A percentile compares a stretch with the other conserved stretches of the same genome.
These are phyloP conservation scores for Phytopythium mirpurense DNA, from an alignment of 352 stramenopile species.

Conservation along the genomic window DNA sequence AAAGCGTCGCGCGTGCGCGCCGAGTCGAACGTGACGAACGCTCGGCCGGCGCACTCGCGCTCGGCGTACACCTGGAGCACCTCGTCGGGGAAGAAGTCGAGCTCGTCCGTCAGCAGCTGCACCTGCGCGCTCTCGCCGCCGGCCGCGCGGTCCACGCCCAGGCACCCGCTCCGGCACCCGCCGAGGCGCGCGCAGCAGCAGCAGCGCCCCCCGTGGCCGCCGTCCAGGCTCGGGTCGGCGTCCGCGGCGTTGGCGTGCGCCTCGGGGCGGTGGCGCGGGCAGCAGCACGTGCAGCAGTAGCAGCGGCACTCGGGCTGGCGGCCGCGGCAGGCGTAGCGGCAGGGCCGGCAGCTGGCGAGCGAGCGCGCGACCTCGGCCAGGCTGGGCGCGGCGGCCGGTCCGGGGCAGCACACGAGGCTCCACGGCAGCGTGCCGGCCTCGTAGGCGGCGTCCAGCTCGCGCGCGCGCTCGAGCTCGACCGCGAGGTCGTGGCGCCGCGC, in stretches of 20 bases:
- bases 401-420: slow-evolving; percentile 62
- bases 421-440: slow-evolving; percentile 53
- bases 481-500: slow-evolving; percentile 36
- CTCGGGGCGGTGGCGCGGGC: slow-evolving; percentile 14
- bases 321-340: slow-evolving; percentile 44
- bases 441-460: slow-evolving; percentile 45
- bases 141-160: slow-evolving; percentile 18
- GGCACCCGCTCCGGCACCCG: slow-evolving; percentile 15
- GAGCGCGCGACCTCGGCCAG: slow-evolving; percentile 32
- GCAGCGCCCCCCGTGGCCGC: neutral
- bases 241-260: neutral
- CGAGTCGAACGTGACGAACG: slow-evolving; percentile 74
- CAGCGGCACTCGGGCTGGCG: slow-evolving; percentile 26
- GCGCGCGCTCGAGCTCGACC: slow-evolving; percentile 49
- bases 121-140: slow-evolving; percentile 11
- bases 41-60: slow-evolving; percentile 50
- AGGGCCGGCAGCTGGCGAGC: slow-evolving; percentile 52
- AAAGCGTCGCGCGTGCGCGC: slow-evolving; percentile 54
- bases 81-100: slow-evolving; percentile 71
- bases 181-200: too few relatives aligned
- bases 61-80: slow-evolving; percentile 53
- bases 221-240: neutral
- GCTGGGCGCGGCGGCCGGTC: slow-evolving; percentile 44
- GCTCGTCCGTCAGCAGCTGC: slow-evolving; percentile 48
- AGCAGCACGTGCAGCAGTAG: slow-evolving; percentile 39